Evolutionary conservation across 2,329 filamentous ascomycete genomes (phyloP), one percentile per base, ranked within the genome.

Genomic region (Cercospora zeina): DNA sequence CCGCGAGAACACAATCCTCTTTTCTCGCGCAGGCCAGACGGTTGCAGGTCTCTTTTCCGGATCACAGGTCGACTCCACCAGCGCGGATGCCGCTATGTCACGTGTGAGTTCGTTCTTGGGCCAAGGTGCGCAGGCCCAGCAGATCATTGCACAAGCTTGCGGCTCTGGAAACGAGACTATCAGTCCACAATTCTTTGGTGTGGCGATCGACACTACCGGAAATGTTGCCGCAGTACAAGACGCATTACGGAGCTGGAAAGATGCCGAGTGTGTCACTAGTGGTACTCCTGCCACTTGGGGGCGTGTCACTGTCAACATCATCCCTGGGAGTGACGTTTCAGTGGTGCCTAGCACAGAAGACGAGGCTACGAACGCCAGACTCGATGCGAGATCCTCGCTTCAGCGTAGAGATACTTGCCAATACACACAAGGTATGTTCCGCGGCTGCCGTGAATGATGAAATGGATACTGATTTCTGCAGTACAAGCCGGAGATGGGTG

Each of bases 401-500:
- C 21, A 19, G 21, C 49, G 59, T 27, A 56, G 30, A 21, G 57
- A 57, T 33, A 63, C 61, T 39, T 63, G 61, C 34, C 14, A 21
- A 19, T 64, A 64, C 39, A 64, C 58, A 9, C 58, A 64, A 55
- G 37, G 37, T 42, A 42, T 42, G 16, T 19, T 19, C 16, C 10
- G 16, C 37, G 19, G 19, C n/a, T 9, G 37, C n/a, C 16, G n/a
- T 42, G 37, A 42, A 16, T 42, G 9, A 19, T 42, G 37, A 14
- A 19, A 16, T 6, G n/a, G 19, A 6, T 19, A 19, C 37, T 42
- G 37, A 42, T 16, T n/a, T 54, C 42, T 24, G 36, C 49, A 62
- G 58, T 61, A 11, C 62, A 64, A 49, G 31, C 62, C 31, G 62
- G 62, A n/a, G 62, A 64, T 45, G 58, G 58, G 9, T 64, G 62